phyloP scores from a whole-genome alignment of 768 basidiomycete species.

The Thelephora aurantiotincta region DNA sequence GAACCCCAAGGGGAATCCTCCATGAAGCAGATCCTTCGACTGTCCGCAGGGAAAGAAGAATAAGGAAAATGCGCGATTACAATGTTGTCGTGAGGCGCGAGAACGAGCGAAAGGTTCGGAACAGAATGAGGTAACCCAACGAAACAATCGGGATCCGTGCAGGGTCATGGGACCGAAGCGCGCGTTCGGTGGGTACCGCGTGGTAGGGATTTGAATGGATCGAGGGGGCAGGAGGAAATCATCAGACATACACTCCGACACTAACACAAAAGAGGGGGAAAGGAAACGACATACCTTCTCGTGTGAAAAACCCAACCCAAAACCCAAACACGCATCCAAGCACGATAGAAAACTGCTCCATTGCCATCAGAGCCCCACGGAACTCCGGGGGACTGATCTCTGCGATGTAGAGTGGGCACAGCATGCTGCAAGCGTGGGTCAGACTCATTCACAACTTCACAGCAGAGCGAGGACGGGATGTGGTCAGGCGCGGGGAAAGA shows the following conservation, averaged over 20 bases:
- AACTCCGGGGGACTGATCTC: conserved; percentile 76
- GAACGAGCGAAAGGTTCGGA: too few relatives aligned
- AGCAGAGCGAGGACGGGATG: too few relatives aligned
- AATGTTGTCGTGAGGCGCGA: not conserved
- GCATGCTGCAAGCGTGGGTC: conserved; percentile 40
- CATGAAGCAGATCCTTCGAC: conserved; percentile 55
- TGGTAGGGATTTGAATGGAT: not conserved
- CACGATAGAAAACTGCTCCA: conserved; percentile 75
- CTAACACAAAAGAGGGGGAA: not conserved
- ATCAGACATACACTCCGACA: not conserved
- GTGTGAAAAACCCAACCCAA: conserved; percentile 68
- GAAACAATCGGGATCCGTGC: too few relatives aligned
- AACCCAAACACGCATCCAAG: conserved; percentile 73
- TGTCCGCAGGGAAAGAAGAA: conserved; percentile 13
- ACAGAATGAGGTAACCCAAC: too few relatives aligned
- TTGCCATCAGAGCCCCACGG: conserved; percentile 62
- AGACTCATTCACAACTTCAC: too few relatives aligned
- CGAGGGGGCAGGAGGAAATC: not conserved
- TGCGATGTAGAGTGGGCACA: conserved; percentile 72
- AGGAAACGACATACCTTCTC: conserved; percentile 30
- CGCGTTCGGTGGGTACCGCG: too few relatives aligned
- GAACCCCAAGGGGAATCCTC: conserved; percentile 64
- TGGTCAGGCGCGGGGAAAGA: too few relatives aligned
- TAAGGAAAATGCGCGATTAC: not conserved
- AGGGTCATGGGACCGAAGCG: too few relatives aligned